These are phyloP conservation scores for Penicillium sp. DNA, from an alignment of 2,329 filamentous ascomycete species.

Conservation along the genomic window DNA sequence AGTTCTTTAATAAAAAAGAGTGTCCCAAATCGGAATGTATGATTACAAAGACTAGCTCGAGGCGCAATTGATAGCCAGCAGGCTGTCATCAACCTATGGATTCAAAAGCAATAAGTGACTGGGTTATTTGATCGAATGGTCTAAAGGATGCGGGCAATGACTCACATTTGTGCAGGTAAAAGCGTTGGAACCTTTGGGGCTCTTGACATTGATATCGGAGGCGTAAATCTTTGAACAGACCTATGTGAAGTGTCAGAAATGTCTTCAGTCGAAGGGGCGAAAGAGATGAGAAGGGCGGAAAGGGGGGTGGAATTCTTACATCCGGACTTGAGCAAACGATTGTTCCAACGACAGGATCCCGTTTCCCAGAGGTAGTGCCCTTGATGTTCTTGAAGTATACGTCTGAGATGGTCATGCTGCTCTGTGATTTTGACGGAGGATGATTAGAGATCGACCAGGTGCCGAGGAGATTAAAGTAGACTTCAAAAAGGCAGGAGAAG, in stretches of 20 bases:
- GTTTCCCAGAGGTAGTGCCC: conserved; percentile 47
- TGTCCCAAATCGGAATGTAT: no score
- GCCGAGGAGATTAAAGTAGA: no score
- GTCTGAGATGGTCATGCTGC: conserved; percentile 49
- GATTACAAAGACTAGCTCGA: conserved; percentile 6
- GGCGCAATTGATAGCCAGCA: conserved; percentile 34
- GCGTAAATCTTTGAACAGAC: conserved; percentile 45
- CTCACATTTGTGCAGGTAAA: conserved; percentile 44
- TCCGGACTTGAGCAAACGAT: conserved; percentile 45
- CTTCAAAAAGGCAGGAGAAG: neutral
- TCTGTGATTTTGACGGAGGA: conserved; percentile 12
- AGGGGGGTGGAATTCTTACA: conserved; percentile 34
- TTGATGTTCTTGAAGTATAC: conserved; percentile 52
- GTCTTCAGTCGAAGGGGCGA: no score
- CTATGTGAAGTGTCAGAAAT: conserved; percentile 10
- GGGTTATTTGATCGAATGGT: neutral
- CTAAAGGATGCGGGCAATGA: no score
- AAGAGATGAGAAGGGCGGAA: no score
- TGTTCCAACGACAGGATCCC: conserved; percentile 42
- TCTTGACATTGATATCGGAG: conserved; percentile 42
- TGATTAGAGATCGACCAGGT: neutral
- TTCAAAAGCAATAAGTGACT: neutral
- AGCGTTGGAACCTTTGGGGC: conserved; percentile 41
- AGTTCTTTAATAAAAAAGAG: no score
- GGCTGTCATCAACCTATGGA: conserved; percentile 25